Evolutionary conservation across 768 basidiomycete species (phyloP).

Genomic region (Phaeotremella fagi): DNA sequence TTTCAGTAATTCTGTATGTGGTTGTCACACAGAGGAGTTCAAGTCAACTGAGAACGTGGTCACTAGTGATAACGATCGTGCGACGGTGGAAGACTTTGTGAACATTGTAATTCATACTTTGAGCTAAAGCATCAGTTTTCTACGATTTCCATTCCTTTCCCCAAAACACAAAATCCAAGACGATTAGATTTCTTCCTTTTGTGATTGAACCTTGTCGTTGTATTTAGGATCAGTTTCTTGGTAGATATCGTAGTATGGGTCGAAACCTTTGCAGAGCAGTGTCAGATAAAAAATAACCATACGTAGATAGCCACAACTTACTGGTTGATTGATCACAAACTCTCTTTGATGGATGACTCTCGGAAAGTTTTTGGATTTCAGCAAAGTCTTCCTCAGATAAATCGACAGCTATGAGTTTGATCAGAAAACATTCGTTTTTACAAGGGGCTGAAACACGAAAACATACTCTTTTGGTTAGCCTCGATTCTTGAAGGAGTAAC

Average conservation of each 20-base stretch:
- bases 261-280: conserved; percentile 28
- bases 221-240: conserved; percentile 27
- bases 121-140: too few relatives aligned
- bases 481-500: conserved; percentile 64
- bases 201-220: conserved; percentile 29
- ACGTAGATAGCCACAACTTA: conserved; percentile 14
- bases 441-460: background rate
- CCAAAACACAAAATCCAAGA: too few relatives aligned
- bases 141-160: too few relatives aligned
- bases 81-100: too few relatives aligned
- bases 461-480: conserved; percentile 57
- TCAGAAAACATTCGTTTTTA: background rate
- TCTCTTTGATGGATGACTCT: conserved; percentile 32
- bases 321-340: conserved; percentile 43
- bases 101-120: too few relatives aligned
- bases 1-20: too few relatives aligned
- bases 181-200: background rate
- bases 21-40: too few relatives aligned
- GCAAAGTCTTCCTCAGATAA: conserved; percentile 36
- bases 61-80: too few relatives aligned
- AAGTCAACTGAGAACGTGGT: too few relatives aligned
- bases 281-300: background rate
- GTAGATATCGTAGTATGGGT: conserved; percentile 44
- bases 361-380: conserved; percentile 29
- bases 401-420: conserved; percentile 27